phyloP scores from a whole-genome alignment of 345 rosid species.

The Microthlaspi erraticum region DNA sequence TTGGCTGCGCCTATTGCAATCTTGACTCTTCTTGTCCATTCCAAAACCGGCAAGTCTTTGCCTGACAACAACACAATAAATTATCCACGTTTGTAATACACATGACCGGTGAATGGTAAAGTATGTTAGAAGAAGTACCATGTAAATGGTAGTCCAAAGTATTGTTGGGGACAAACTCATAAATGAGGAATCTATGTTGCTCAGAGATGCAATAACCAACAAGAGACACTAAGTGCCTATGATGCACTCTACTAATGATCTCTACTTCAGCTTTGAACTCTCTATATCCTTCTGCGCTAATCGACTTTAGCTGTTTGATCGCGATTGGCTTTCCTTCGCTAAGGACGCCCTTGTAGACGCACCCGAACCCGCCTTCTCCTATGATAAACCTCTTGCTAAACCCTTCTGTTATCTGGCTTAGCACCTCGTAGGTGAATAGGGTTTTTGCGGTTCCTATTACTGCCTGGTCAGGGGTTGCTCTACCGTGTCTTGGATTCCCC shows the following conservation, averaged over 20 bases:
- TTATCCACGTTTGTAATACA: neutral
- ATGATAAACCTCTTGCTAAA: constrained; percentile 34
- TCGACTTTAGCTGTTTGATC: constrained; percentile 65
- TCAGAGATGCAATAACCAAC: constrained; percentile 61
- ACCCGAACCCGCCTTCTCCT: constrained; percentile 51
- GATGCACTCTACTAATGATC: constrained; percentile 49
- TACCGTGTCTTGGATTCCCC: constrained; percentile 47
- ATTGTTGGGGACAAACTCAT: constrained; percentile 48
- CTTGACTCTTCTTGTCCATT: constrained; percentile 56
- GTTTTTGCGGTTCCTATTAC: constrained; percentile 51
- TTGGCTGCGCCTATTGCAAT: constrained; percentile 81
- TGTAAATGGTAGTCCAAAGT: constrained; percentile 48
- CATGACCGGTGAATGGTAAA: constrained; percentile 32
- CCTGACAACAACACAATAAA: constrained; percentile 43
- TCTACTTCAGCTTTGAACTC: constrained; percentile 53
- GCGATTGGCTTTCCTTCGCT: constrained; percentile 61
- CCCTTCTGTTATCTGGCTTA: constrained; percentile 57
- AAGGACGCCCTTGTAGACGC: constrained; percentile 44
- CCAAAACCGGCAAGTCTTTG: constrained; percentile 56
- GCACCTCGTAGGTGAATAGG: constrained; percentile 57
- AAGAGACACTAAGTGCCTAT: constrained; percentile 66
- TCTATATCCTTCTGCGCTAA: constrained; percentile 42
- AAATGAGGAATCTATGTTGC: constrained; percentile 48
- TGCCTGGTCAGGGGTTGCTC: constrained; percentile 46
- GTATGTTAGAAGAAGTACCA: constrained; percentile 40